Evolutionary conservation across 1,284 basidiomycete species (phyloP).

Genomic region (Neolentinus lepideus): DNA sequence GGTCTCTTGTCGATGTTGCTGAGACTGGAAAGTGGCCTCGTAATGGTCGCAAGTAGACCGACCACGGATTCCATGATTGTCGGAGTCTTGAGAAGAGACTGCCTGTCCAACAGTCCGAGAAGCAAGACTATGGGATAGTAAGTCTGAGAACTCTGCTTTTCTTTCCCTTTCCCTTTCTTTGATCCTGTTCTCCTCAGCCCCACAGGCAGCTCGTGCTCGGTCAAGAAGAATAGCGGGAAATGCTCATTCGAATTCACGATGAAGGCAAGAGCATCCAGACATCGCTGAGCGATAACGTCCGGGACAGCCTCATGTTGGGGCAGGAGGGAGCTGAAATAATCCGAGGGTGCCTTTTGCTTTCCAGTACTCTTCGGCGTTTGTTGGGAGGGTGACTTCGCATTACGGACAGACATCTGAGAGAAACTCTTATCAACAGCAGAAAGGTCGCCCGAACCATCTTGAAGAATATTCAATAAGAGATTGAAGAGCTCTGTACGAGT

Average conservation of each 20-base stretch:
- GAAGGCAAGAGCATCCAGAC: slow-evolving; percentile 81
- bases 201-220: slow-evolving; percentile 82
- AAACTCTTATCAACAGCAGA: slow-evolving; percentile 92
- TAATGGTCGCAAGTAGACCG: slow-evolving; percentile 77
- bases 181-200: slow-evolving; percentile 61
- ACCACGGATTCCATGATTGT: slow-evolving; percentile 91
- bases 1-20: slow-evolving; percentile 41
- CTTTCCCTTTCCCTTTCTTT: slow-evolving; percentile 92
- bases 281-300: slow-evolving; percentile 88
- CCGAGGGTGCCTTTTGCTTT: slow-evolving; percentile 56
- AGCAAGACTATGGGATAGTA: slow-evolving; percentile 89
- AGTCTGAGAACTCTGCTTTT: slow-evolving; percentile 72
- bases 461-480: slow-evolving; percentile 85
- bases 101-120: slow-evolving; percentile 79
- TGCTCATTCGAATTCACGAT: slow-evolving; percentile 81
- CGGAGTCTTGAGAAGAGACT: slow-evolving; percentile 77
- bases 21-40: slow-evolving; percentile 67
- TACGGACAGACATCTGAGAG: slow-evolving; percentile 81
- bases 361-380: slow-evolving; percentile 62
- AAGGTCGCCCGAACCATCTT: slow-evolving; percentile 92
- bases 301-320: slow-evolving; percentile 76
- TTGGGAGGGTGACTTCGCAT: slow-evolving; percentile 44
- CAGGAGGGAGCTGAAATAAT: slow-evolving; percentile 46
- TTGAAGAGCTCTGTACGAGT: slow-evolving; percentile 92
- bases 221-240: slow-evolving; percentile 88